phyloP scores from a whole-genome alignment of 805 yeast genomes.

The Candida qinlingensis region DNA sequence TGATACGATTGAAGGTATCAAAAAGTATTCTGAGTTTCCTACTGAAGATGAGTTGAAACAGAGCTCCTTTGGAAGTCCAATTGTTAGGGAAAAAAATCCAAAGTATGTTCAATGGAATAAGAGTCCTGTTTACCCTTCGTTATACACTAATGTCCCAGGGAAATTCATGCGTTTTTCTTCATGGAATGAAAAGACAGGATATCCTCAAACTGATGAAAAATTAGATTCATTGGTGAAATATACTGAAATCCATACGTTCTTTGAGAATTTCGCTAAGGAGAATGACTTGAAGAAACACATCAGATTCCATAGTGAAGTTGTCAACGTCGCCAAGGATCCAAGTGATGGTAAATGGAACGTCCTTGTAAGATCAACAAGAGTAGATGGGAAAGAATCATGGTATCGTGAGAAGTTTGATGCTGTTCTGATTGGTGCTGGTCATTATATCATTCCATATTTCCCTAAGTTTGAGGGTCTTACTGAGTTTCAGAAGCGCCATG shows the following conservation, averaged over 20 bases:
- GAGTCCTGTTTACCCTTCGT: slow-evolving; percentile 29
- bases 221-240: slow-evolving; percentile 23
- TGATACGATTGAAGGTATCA: slow-evolving; percentile 28
- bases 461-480: slow-evolving; percentile 47
- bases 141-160: slow-evolving; percentile 35
- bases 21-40: slow-evolving; percentile 13
- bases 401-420: slow-evolving; percentile 47
- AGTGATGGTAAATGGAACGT: slow-evolving; percentile 33
- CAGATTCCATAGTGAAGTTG: slow-evolving; percentile 35
- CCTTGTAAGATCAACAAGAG: slow-evolving; percentile 17
- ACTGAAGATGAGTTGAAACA: slow-evolving; percentile 9
- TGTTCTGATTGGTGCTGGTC: slow-evolving; percentile 53
- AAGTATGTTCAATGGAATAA: slow-evolving; percentile 31
- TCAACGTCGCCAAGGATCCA: slow-evolving; percentile 25
- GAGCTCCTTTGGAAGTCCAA: slow-evolving; percentile 15
- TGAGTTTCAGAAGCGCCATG: slow-evolving; percentile 34
- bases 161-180: slow-evolving; percentile 8
- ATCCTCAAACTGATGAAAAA: slow-evolving; percentile 28
- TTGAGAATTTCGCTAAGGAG: slow-evolving; percentile 22
- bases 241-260: slow-evolving; percentile 10
- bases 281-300: slow-evolving; percentile 29
- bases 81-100: slow-evolving; percentile 23
- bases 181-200: slow-evolving; percentile 26
- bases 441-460: slow-evolving; percentile 47
- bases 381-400: slow-evolving; percentile 30